Evolutionary conservation across 352 stramenopile genomes (phyloP), one percentile per base, ranked within the genome.

Genomic region (Phytophthora litchii): DNA sequence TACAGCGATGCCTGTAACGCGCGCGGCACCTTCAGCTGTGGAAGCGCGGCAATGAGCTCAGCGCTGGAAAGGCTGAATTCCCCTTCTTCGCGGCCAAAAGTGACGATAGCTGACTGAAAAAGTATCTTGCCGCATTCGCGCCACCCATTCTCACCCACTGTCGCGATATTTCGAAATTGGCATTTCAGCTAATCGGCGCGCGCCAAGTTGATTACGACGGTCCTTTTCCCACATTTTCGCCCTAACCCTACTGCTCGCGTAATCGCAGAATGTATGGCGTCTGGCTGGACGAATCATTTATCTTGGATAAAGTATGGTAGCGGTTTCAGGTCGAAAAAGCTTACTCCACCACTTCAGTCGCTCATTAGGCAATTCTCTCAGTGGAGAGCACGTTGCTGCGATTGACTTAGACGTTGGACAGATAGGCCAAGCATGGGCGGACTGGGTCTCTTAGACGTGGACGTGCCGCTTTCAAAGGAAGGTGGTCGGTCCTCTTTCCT

Each of bases 401-500:
- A 52, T 54, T 12, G 41, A 54, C 31, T 42, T 54, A 61, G 52
- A 27, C 23, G 23, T 27, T 27, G 23, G 23, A 27, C 23, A 27
- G 32, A 20, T 10, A 11, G 40, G 46, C 23, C 23, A 57, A 70
- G 19, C n/a, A 67, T 67, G 50, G 51, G 48, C 11, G 23, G 23
- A 27, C 29, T 65, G 9, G 17, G 41, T 19, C 5, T 54, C 9
- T 32, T 68, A 19, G 64, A 69, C 10, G n/a, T 54, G 25, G 58
- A 69, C 29, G 34, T 43, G 27, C 46, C 47, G 14, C 40, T 58
- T 31, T 20, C 29, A 3, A 81, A 81, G 43, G 72, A 82, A 40
- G 62, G 61, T 31, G 23, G 23, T 27, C 72, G 79, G 23, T 60
- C 76, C 17, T 86, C 79, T 0, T 84, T 76, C 52, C 67, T 89